Percentiles rank a stretch among this genome's conserved stretches.
Evolutionary conservation across 1,139 yeast species (phyloP).

Genomic region (Yamadazyma diddensiae): DNA sequence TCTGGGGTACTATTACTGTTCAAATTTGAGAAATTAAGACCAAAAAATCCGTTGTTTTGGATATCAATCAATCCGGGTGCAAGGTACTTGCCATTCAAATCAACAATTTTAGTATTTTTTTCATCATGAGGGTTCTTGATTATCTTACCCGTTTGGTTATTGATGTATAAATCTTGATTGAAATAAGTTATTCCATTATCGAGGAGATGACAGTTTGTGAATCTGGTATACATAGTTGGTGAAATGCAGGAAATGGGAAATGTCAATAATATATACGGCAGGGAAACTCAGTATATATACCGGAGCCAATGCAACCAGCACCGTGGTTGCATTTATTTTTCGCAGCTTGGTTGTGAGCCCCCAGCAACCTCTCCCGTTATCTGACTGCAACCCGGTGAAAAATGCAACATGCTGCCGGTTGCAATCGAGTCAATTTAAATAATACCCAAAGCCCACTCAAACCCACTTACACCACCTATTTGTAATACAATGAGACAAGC

Average conservation of each 20-base stretch:
- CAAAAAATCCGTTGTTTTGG: conserved; percentile 62
- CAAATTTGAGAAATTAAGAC: conserved; percentile 52
- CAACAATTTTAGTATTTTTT: conserved; percentile 29
- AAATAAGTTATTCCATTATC: conserved; percentile 46
- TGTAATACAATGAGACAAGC: conserved; percentile 34
- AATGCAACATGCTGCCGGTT: not conserved
- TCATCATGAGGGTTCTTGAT: conserved; percentile 19
- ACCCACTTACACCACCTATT: too few relatives aligned
- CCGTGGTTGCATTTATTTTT: not conserved
- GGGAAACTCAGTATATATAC: too few relatives aligned
- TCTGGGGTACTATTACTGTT: conserved; percentile 31
- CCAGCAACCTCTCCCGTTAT: too few relatives aligned
- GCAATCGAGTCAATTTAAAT: too few relatives aligned
- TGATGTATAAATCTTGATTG: conserved; percentile 45
- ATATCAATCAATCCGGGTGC: conserved; percentile 64
- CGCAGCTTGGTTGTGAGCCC: too few relatives aligned
- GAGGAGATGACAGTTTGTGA: conserved; percentile 52
- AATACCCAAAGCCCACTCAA: too few relatives aligned
- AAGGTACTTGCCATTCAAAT: conserved; percentile 46
- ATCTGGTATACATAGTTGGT: conserved; percentile 16
- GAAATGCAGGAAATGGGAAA: too few relatives aligned
- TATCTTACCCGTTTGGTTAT: conserved; percentile 45
- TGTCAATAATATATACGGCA: too few relatives aligned
- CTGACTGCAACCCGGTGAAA: too few relatives aligned
- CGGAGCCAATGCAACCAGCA: conserved; percentile 2